These are phyloP conservation scores for Fusarium staphyleae DNA, from an alignment of 2,329 filamentous ascomycete genomes.

Conservation along the genomic window DNA sequence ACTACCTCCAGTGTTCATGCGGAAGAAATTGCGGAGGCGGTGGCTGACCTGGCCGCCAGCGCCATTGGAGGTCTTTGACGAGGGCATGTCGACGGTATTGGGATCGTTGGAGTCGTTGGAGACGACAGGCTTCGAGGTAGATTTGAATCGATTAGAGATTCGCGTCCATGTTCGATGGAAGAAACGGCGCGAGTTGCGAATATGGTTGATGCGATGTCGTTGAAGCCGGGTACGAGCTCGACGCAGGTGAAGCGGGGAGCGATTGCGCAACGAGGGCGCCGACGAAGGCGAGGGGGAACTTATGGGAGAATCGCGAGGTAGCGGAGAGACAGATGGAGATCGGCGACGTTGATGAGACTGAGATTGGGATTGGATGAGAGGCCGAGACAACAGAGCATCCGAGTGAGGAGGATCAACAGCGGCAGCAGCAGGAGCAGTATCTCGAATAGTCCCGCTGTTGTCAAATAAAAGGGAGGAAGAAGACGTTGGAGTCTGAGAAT, in stretches of 20 bases:
- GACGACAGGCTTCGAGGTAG: constrained; percentile 23
- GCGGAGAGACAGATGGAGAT: constrained; percentile 7
- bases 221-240: constrained; percentile 25
- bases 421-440: background rate
- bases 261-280: constrained; percentile 24
- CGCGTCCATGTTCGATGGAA: constrained; percentile 50
- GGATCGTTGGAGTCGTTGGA: constrained; percentile 13
- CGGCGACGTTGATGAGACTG: constrained; percentile 8
- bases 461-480: constrained; percentile 25
- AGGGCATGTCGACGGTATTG: constrained; percentile 52
- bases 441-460: constrained; percentile 11
- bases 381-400: constrained; percentile 1
- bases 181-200: constrained; percentile 10
- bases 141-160: constrained; percentile 44
- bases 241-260: constrained; percentile 7
- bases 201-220: constrained; percentile 16
- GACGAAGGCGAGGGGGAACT: constrained; percentile 16
- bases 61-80: constrained; percentile 60
- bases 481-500: constrained; percentile 26
- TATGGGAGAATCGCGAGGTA: constrained; percentile 1
- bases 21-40: constrained; percentile 75
- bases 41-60: constrained; percentile 68
- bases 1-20: constrained; percentile 61
- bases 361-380: constrained; percentile 2
- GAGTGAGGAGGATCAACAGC: constrained; percentile 4